Conservation (phyloP, 192 early-diverging fungal genomes). For the Dissophora globulifera region DNA sequence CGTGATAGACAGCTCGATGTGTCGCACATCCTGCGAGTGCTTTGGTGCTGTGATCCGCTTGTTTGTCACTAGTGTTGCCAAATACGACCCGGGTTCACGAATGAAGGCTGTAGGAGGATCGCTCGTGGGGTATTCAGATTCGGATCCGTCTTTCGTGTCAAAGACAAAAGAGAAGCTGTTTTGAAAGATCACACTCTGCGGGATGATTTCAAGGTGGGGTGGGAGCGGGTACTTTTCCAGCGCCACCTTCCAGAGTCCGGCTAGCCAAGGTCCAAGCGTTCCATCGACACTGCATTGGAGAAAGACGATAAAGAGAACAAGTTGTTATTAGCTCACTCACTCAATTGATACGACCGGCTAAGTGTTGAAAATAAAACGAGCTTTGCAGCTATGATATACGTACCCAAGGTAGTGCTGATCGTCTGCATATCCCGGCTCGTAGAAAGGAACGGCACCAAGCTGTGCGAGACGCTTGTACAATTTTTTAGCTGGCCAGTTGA, state of each 20-base stretch:
- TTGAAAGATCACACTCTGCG: conserved; percentile 59
- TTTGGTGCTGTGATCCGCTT: conserved; percentile 75
- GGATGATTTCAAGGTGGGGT: conserved; percentile 59
- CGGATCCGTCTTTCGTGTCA: neutral
- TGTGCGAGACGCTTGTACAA: conserved; percentile 86
- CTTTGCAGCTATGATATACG: conserved; percentile 7
- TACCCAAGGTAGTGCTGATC: conserved; percentile 96
- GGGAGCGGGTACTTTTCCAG: conserved; percentile 72
- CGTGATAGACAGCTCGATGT: conserved; percentile 70
- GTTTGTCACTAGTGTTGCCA: conserved; percentile 62
- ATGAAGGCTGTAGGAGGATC: conserved; percentile 44
- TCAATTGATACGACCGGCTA: neutral
- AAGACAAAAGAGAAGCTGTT: conserved; percentile 33
- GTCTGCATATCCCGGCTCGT: conserved; percentile 86
- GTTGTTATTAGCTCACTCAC: too few relatives aligned
- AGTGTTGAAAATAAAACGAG: neutral
- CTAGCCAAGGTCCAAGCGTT: conserved; percentile 89
- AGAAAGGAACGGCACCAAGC: conserved; percentile 80
- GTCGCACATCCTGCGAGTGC: conserved; percentile 96
- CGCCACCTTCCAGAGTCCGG: conserved; percentile 76
- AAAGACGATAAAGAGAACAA: neutral
- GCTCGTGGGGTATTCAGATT: neutral
- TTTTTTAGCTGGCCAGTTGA: conserved; percentile 95
- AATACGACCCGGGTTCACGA: conserved; percentile 39
- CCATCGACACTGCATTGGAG: conserved; percentile 75